phyloP scores from a whole-genome alignment of 805 yeast genomes.

The Schwanniomyces occidentalis region DNA sequence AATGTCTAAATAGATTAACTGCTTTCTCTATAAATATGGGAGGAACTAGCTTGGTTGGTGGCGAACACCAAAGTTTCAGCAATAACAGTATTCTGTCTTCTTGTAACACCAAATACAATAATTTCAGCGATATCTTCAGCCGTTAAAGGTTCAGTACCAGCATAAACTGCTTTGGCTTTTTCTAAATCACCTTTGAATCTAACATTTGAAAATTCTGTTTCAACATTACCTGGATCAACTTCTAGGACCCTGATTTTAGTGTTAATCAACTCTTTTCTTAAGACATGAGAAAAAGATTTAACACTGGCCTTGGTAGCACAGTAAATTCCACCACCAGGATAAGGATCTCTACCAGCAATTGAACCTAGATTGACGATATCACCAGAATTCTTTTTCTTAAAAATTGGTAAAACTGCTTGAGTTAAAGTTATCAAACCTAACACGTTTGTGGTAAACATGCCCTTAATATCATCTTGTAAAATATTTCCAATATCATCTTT shows the following conservation, averaged over 20 bases:
- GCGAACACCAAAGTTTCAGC: constrained; percentile 86
- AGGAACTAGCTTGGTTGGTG: constrained; percentile 79
- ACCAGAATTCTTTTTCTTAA: constrained; percentile 69
- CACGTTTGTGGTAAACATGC: constrained; percentile 86
- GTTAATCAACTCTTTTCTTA: constrained; percentile 73
- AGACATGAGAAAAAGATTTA: constrained; percentile 66
- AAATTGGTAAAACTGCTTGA: constrained; percentile 70
- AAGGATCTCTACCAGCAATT: constrained; percentile 76
- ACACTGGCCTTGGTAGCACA: constrained; percentile 77
- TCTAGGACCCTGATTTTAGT: constrained; percentile 72
- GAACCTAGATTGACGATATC: constrained; percentile 77
- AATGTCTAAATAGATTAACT: constrained; percentile 2
- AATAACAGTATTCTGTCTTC: constrained; percentile 70
- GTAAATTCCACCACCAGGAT: constrained; percentile 77
- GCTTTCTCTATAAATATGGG: constrained; percentile 48
- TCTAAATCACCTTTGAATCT: constrained; percentile 63
- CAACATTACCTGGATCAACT: constrained; percentile 78
- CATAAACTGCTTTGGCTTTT: constrained; percentile 65
- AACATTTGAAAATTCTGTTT: constrained; percentile 70
- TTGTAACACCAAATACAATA: constrained; percentile 64
- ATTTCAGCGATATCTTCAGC: constrained; percentile 78
- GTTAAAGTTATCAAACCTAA: constrained; percentile 82
- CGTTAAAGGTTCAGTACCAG: constrained; percentile 65
- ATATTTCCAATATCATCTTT: constrained; percentile 73
- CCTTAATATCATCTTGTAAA: constrained; percentile 59